Base-by-base conservation (phyloP, 2,329 filamentous ascomycete genomes). In the Periconia macrospinosa region DNA sequence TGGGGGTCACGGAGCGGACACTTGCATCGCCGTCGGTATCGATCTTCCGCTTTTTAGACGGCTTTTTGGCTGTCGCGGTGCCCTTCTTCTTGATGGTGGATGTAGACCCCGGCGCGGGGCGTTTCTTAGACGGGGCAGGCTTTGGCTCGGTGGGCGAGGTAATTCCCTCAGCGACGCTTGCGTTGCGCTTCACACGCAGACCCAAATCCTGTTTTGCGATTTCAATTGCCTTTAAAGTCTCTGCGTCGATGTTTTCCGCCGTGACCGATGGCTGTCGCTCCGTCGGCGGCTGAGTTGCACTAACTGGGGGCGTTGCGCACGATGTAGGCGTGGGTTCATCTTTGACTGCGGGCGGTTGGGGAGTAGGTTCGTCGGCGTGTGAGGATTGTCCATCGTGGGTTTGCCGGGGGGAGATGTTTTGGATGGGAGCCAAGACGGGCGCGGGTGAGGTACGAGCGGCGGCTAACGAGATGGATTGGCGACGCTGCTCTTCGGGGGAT, bases 51-150 rank as follows among this genome's bases (percentile, higher is more conserved):
- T 76, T 79, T 65, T 80, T 80, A 30, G 70, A 50, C 8, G 76
- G 76, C 58, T 78, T 79, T 61, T 78, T 78, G 3, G 73, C 68
- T 40, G 73, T 73, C 47, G 76, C 78, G 3, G 74, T 79, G 54
- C 72, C 72, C 53, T 74, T 79, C 55, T 81, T 81, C 66, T 79
- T 79, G 41, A 71, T 62, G 37, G 65, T 57, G 2, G 67, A 53
- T n/a, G 60, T 50, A 9, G 64, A 61, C 6, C 63, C 57, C 5
- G 78, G 75, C n/a, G 78, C 74, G 6, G 78, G 72, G 3, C 78
- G 73, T 61, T 81, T 80, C 54, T 75, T 78, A 6, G 76, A 69
- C 1, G 61, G 57, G 8, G 61, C 54, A 14, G 71, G 45, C 30
- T 75, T 76, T 33, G 67, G 48, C 8, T 79, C 77, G 47, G 69